A percentile compares a stretch with the other conserved stretches of the same genome.
phyloP scores from a whole-genome alignment of 352 stramenopile species.

The Phytophthora hybrid region DNA sequence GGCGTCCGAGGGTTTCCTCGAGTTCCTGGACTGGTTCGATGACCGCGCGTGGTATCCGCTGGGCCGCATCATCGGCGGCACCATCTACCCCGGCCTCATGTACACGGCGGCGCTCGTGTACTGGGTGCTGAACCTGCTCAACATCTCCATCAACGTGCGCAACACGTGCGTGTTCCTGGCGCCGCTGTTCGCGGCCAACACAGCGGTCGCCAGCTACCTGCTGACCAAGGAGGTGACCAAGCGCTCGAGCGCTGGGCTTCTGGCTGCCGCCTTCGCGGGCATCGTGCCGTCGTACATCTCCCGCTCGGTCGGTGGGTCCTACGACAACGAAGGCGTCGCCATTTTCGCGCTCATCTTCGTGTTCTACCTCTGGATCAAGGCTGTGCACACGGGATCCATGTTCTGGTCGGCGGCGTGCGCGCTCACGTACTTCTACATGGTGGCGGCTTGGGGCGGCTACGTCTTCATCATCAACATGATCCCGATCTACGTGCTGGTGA shows the following conservation, averaged over 20 bases:
- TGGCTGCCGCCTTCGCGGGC: slow-evolving; percentile 95
- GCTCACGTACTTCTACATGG: slow-evolving; percentile 98
- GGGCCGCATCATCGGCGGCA: slow-evolving; percentile 93
- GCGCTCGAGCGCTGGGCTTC: slow-evolving; percentile 87
- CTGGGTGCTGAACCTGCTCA: slow-evolving; percentile 91
- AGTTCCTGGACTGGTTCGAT: slow-evolving; percentile 99
- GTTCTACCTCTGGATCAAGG: slow-evolving; percentile 98
- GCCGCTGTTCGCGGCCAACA: slow-evolving; percentile 91
- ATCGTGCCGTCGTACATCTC: slow-evolving; percentile 98
- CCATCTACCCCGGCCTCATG: slow-evolving; percentile 95
- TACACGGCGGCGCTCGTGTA: slow-evolving; percentile 91
- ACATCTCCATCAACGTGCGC: slow-evolving; percentile 93
- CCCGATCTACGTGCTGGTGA: slow-evolving; percentile 94
- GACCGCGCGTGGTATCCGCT: slow-evolving; percentile 95
- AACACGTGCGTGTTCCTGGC: slow-evolving; percentile 94
- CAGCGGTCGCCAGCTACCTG: slow-evolving; percentile 90
- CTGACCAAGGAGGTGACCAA: slow-evolving; percentile 93
- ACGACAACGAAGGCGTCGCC: slow-evolving; percentile 98
- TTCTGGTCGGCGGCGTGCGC: slow-evolving; percentile 81
- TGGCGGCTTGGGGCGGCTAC: slow-evolving; percentile 97
- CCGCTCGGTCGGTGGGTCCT: slow-evolving; percentile 96
- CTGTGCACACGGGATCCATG: slow-evolving; percentile 92
- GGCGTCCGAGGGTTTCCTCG: slow-evolving; percentile 93
- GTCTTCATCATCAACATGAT: slow-evolving; percentile 99
- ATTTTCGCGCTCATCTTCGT: slow-evolving; percentile 98